Percentiles rank a stretch among this genome's conserved stretches.
Evolutionary conservation across 495 filamentous ascomycete genomes (phyloP).

Genomic region (Hypoxylon fragiforme): DNA sequence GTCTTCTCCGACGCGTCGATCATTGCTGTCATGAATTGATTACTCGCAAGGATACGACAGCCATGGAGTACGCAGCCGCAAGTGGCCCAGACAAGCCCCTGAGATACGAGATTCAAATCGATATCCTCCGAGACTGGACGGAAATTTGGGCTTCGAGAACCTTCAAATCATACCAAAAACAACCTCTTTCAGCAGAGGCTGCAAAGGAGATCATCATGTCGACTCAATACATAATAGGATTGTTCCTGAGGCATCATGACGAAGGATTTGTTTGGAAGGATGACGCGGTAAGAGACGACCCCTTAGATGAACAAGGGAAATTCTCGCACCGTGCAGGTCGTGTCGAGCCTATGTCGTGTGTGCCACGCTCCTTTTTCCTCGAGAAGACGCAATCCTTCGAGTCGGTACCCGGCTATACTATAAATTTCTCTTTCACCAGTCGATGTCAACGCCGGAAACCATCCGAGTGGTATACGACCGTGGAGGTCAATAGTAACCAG

Average conservation of each 20-base stretch:
- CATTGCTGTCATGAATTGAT: conserved; percentile 52
- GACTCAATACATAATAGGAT: conserved; percentile 48
- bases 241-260: conserved; percentile 52
- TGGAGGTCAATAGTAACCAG: conserved; percentile 46
- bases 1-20: conserved; percentile 50
- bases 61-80: conserved; percentile 42
- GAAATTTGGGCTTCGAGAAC: conserved; percentile 50
- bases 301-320: conserved; percentile 34
- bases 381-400: conserved; percentile 49
- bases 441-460: conserved; percentile 40
- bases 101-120: conserved; percentile 49
- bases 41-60: conserved; percentile 51
- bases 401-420: conserved; percentile 47
- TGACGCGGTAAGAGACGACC: conserved; percentile 39
- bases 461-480: conserved; percentile 31
- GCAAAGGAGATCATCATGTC: conserved; percentile 48
- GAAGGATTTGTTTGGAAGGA: conserved; percentile 48
- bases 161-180: conserved; percentile 50
- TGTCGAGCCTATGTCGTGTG: conserved; percentile 42
- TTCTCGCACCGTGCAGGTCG: conserved; percentile 37
- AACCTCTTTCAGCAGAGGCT: conserved; percentile 42
- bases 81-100: conserved; percentile 46
- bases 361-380: conserved; percentile 47
- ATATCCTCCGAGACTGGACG: conserved; percentile 41
- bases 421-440: conserved; percentile 45